These are phyloP conservation scores for Lachancea nothofagi DNA, from an alignment of 805 yeast genomes.

Conservation along the genomic window DNA sequence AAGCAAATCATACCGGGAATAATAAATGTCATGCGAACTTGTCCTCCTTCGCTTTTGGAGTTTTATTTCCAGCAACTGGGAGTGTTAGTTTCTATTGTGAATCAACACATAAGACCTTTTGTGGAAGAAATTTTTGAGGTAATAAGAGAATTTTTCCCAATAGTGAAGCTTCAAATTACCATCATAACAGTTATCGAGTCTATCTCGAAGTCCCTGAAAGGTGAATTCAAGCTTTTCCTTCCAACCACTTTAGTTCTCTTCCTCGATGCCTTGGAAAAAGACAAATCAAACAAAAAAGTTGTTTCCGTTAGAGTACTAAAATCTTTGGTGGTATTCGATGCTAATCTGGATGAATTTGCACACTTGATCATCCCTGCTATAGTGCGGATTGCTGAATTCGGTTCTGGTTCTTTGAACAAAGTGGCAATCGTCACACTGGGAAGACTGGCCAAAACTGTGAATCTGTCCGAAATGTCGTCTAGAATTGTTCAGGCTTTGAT, in stretches of 20 bases:
- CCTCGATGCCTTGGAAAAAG: constrained; percentile 70
- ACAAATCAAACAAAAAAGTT: constrained; percentile 52
- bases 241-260: constrained; percentile 73
- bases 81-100: constrained; percentile 71
- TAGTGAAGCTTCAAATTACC: constrained; percentile 64
- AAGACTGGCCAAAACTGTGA: constrained; percentile 64
- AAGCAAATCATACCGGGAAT: constrained; percentile 87
- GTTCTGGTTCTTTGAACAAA: constrained; percentile 51
- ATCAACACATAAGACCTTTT: constrained; percentile 83
- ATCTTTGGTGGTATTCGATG: constrained; percentile 81
- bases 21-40: constrained; percentile 73
- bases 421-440: constrained; percentile 83
- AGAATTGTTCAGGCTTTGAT: constrained; percentile 82
- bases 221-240: constrained; percentile 82
- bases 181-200: constrained; percentile 78
- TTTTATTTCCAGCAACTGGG: constrained; percentile 87
- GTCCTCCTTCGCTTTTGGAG: constrained; percentile 74
- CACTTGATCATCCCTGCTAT: constrained; percentile 85
- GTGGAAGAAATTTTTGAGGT: constrained; percentile 69
- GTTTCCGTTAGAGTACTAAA: constrained; percentile 70
- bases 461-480: constrained; percentile 81
- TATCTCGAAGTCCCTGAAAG: constrained; percentile 78
- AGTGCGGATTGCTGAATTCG: constrained; percentile 72
- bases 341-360: constrained; percentile 80
- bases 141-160: constrained; percentile 65